Evolutionary conservation across 768 basidiomycete species (phyloP).

Genomic region (Tylopilus subfusipes): DNA sequence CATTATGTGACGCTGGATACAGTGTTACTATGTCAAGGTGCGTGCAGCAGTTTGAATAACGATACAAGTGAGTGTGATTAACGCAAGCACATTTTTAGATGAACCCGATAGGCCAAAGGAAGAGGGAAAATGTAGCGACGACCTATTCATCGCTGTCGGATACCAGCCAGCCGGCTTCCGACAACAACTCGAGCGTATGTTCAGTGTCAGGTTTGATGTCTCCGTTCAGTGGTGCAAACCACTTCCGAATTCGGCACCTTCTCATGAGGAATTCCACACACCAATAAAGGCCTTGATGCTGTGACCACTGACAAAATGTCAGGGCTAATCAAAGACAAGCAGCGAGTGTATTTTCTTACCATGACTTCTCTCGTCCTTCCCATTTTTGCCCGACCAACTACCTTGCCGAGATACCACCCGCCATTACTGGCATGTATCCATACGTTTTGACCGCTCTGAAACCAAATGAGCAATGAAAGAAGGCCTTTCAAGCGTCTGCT

Average conservation of each 20-base stretch:
- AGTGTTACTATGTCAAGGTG: conserved; percentile 2
- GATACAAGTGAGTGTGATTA: conserved; percentile 1
- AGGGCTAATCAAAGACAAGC: background rate
- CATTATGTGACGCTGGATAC: background rate
- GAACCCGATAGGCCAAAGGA: background rate
- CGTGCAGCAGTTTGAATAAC: background rate
- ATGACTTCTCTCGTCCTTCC: conserved; percentile 42
- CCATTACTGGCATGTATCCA: conserved; percentile 51
- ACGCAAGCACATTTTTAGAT: background rate
- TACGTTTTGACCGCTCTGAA: conserved; percentile 44
- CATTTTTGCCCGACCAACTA: conserved; percentile 42
- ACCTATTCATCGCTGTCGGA: background rate
- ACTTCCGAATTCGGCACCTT: conserved; percentile 45
- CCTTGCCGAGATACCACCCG: conserved; percentile 51
- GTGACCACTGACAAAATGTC: conserved; percentile 2
- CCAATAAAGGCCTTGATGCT: conserved; percentile 54
- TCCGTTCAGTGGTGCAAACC: conserved; percentile 61
- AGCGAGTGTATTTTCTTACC: conserved; percentile 31
- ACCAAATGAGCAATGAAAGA: background rate
- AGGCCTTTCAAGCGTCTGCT: background rate
- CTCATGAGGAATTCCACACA: conserved; percentile 44
- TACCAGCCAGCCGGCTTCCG: conserved; percentile 46
- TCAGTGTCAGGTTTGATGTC: conserved; percentile 60
- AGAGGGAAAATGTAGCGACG: too few relatives aligned
- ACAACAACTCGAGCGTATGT: conserved; percentile 45